Base-by-base conservation (phyloP, 2,329 filamentous ascomycete genomes). In the Trichoderma atrobrunneum region DNA sequence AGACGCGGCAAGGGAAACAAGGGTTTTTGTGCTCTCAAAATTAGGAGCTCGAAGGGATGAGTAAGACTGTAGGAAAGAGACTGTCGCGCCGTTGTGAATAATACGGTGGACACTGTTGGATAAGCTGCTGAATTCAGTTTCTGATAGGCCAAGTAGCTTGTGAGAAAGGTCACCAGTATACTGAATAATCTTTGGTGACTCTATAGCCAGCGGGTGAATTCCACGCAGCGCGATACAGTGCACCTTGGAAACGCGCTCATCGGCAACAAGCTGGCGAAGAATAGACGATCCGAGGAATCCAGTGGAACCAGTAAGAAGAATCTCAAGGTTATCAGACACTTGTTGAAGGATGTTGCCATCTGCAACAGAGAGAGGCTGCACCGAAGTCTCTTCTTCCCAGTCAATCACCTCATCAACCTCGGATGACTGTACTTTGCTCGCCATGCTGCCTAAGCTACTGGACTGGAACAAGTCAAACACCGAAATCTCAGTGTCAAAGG, bases 181-280 rank as follows among this genome's bases (percentile, higher is more conserved):
- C 16, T n/a, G 16, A 2, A n/a, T 48, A 4, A 63, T 28, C n/a
- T 63, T 63, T 63, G 36, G 36, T 28, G 61, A 63, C 2, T 30
- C 2, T 18, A 63, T 8, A 12, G 36, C 24, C 21, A 28, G 61
- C 2, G 36, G 18, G 3, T 26, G 36, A 24, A 48, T 48, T 12
- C 36, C 70, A 54, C 81, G 78, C 1, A 86, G 78, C 7, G 85
- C 85, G 11, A 87, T 62, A 73, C 85, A 87, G 76, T 86, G 82
- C 3, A 88, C 77, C 14, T 76, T 77, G 2, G 69, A 43, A 2
- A 87, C 78, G 0, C 72, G 71, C 0, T 75, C 36, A 14, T 81
- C 71, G 2, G 75, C 72, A 0, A 82, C 71, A 1, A 88, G 80
- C 1, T 76, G 72, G 7, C 72, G 62, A 1, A 87, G 76, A 24